phyloP scores from a whole-genome alignment of 305 asterid species.

The Rubia balearica region DNA sequence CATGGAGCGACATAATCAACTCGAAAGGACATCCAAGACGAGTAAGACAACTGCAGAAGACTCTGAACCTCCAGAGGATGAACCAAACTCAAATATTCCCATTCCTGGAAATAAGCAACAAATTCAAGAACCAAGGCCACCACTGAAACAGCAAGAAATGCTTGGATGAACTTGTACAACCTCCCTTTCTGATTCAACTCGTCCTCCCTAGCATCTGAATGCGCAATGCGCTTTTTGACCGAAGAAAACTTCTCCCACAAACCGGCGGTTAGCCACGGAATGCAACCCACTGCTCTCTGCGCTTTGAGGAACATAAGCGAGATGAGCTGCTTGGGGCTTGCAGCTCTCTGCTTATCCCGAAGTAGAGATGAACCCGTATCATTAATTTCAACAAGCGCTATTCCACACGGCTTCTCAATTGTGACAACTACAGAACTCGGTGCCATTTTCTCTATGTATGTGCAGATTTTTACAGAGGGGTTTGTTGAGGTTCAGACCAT shows the following conservation, averaged over 20 bases:
- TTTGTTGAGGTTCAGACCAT: slow-evolving; percentile 22
- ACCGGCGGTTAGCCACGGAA: slow-evolving; percentile 53
- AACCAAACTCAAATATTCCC: slow-evolving; percentile 58
- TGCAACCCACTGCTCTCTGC: slow-evolving; percentile 39
- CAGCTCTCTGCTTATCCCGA: slow-evolving; percentile 50
- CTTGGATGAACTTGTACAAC: slow-evolving; percentile 62
- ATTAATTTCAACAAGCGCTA: slow-evolving; percentile 48
- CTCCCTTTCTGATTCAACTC: slow-evolving; percentile 61
- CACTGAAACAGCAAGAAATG: slow-evolving; percentile 62
- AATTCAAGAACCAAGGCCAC: slow-evolving; percentile 54
- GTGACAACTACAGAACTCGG: slow-evolving; percentile 68
- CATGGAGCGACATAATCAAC: slow-evolving; percentile 67
- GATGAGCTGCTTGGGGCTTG: slow-evolving; percentile 64
- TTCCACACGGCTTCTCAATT: slow-evolving; percentile 51
- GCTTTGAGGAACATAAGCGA: slow-evolving; percentile 65
- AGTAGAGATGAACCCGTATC: slow-evolving; percentile 32
- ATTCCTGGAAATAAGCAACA: slow-evolving; percentile 58
- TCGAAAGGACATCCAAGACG: slow-evolving; percentile 75
- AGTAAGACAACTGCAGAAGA: slow-evolving; percentile 55
- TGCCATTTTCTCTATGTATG: slow-evolving; percentile 45
- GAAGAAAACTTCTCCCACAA: slow-evolving; percentile 34
- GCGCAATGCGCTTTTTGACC: slow-evolving; percentile 61
- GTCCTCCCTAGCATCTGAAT: slow-evolving; percentile 61
- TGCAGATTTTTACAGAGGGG: slow-evolving; percentile 21
- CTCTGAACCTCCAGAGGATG: slow-evolving; percentile 69